Evolutionary conservation across 2,329 filamentous ascomycete species (phyloP).

Genomic region (Colletotrichum paranaense): DNA sequence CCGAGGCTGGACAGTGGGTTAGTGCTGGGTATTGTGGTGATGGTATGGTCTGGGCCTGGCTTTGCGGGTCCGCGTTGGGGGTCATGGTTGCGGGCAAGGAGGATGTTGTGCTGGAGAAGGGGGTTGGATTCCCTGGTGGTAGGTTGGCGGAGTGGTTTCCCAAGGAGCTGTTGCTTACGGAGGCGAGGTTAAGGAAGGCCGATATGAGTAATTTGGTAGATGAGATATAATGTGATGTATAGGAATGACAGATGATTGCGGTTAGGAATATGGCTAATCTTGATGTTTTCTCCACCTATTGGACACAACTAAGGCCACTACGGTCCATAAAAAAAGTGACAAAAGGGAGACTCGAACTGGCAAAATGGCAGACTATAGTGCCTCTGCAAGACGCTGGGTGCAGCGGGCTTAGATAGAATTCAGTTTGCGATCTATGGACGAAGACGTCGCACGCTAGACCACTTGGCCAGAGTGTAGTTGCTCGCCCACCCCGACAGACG

Average conservation of each 20-base stretch:
- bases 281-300: background rate
- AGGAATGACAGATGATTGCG: background rate
- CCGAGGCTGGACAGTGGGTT: constrained; percentile 58
- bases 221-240: constrained; percentile 28
- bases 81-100: constrained; percentile 57
- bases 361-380: no score
- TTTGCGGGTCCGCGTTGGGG: constrained; percentile 59
- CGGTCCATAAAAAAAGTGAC: no score
- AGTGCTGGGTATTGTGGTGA: constrained; percentile 62
- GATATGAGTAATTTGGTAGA: constrained; percentile 49
- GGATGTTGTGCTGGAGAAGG: constrained; percentile 41
- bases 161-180: constrained; percentile 46
- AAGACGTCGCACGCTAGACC: no score
- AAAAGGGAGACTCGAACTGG: background rate
- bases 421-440: no score
- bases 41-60: constrained; percentile 66
- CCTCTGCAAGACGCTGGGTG: no score
- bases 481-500: no score
- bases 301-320: no score
- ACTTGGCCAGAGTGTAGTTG: no score
- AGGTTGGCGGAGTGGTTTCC: constrained; percentile 55
- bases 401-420: no score
- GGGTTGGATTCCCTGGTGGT: constrained; percentile 49
- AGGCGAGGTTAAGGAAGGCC: constrained; percentile 48
- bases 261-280: background rate